A percentile compares a stretch with the other conserved stretches of the same genome.
phyloP scores from a whole-genome alignment of 371 early-diverging fungal species.

The Capillidium heterosporum region DNA sequence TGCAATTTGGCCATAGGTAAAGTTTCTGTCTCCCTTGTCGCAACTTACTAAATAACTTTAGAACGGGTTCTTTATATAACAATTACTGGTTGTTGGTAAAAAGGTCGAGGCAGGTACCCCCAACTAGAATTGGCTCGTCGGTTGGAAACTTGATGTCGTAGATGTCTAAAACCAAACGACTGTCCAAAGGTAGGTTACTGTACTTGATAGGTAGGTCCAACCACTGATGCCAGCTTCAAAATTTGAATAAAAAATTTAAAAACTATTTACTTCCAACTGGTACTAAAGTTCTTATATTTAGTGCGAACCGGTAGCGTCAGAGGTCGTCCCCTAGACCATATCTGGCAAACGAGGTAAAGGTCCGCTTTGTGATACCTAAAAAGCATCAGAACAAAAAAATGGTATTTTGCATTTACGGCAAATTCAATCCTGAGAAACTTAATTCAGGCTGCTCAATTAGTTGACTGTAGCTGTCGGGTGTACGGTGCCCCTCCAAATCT shows the following conservation, averaged over 20 bases:
- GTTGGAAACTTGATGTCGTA: slow-evolving; percentile 65
- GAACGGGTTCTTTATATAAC: not conserved
- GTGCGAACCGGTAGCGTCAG: slow-evolving; percentile 51
- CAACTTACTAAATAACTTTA: slow-evolving; percentile 29
- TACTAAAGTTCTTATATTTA: slow-evolving; percentile 33
- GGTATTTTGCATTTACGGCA: not conserved
- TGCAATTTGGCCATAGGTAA: slow-evolving; percentile 38
- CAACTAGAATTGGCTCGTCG: slow-evolving; percentile 43
- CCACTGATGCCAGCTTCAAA: slow-evolving; percentile 77
- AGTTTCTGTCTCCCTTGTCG: slow-evolving; percentile 68
- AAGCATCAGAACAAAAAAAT: not conserved
- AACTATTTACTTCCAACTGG: slow-evolving; percentile 23
- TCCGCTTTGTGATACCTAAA: slow-evolving; percentile 16
- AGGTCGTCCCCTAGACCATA: slow-evolving; percentile 60
- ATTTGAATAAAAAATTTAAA: not conserved
- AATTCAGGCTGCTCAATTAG: slow-evolving; percentile 15
- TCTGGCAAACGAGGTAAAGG: slow-evolving; percentile 48
- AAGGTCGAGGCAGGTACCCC: slow-evolving; percentile 49
- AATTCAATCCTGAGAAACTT: slow-evolving; percentile 8
- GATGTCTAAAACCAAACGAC: slow-evolving; percentile 52
- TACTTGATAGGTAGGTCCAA: slow-evolving; percentile 68
- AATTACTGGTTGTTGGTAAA: slow-evolving; percentile 61
- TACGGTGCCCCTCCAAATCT: slow-evolving; percentile 4
- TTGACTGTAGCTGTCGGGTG: slow-evolving; percentile 8
- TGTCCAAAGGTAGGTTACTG: slow-evolving; percentile 54